Evolutionary conservation across 2,329 filamentous ascomycete genomes (phyloP), one percentile per base, ranked within the genome.

Genomic region (Volutella citrinella): DNA sequence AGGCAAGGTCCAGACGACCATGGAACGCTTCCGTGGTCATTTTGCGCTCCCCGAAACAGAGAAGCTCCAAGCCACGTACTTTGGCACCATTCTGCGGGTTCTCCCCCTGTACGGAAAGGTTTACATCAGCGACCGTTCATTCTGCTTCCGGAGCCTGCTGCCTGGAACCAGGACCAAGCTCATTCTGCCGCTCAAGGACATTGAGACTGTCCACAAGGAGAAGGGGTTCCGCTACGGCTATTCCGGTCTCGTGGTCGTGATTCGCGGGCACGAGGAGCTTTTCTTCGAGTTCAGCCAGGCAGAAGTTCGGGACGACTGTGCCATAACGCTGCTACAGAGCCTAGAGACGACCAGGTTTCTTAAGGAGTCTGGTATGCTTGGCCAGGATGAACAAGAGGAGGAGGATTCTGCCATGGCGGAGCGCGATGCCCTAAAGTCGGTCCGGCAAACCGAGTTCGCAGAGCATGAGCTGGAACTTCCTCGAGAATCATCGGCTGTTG

Each of bases 81-180:
- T 89, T 61, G 88, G 87, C n/a, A 87, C 86, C 55, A 72, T 97
- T n/a, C 80, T 94, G 49, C 81, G 90, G 4, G 87, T 95, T 1
- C 64, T 97, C 19, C 93, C 93, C 4, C 72, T 97, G 3, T 97
- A 96, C 52, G 93, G 93, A 50, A 98, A 97, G 63, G 86, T 97
- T 20, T 98, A 98, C 62, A 82, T 97, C 47, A 90, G 93, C 55
- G 81, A 89, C 48, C 78, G 79, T 15, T 84, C 82, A 38, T 87
- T 97, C 46, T 98, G 93, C 65, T 98, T 95, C 64, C 84, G 93
- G 36, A 96, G 90, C 56, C 68, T 97, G 32, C 69, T 96, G 21
- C 88, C 87, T 2, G 90, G 89, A 2, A 95, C 88, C 4, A 80
- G 88, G 36, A 96, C 91, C 0, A 97, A 96, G 64, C 70, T 97